Base-by-base conservation (phyloP, 208 protist species). In the Trypanosoma caninum region DNA sequence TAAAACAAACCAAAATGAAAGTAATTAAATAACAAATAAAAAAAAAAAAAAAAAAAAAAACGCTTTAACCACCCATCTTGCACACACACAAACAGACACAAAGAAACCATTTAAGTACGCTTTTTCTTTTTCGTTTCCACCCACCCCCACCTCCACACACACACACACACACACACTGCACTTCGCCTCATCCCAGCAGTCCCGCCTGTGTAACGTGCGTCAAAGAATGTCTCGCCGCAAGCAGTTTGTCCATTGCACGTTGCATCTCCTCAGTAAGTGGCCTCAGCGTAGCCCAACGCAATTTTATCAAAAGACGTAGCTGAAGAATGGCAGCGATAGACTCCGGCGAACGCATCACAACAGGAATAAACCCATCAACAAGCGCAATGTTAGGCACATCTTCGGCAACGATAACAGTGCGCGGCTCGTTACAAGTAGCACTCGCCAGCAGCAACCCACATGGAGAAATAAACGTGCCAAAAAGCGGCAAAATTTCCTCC, bases 321-420 rank as follows among this genome's bases (percentile, higher is more conserved):
- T 64, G 48, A 18, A 64, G 2, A 0, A 71, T 5, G 3, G 50
- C 31, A 22, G 16, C 35, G 16, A 71, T 35, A 14, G 50, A 51
- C 25, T 71, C 65, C 8, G 56, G n/a, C n/a, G 35, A 16, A 0
- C 34, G 56, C 37, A 56, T 53, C 22, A 71, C 65, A 33, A 71
- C 56, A 25, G 65, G 69, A 9, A 69, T 1, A 38, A 64, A 59
- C 11, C 61, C 55, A 38, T 75, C 56, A 14, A 75, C 41, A 14
- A 75, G 1, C 8, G 55, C 69, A 13, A 75, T 35, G 38, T 67
- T 61, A 6, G 69, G 54, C 38, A 75, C 53, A 58, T 75, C 69
- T 37, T 65, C 69, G 11, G 50, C 3, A 30, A 71, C 30, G 37
- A 10, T 27, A 4, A 69, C 18, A 25, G 34, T 34, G n/a, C 37